phyloP scores from a whole-genome alignment of 257 asterid species.

The Scutellaria minor region DNA sequence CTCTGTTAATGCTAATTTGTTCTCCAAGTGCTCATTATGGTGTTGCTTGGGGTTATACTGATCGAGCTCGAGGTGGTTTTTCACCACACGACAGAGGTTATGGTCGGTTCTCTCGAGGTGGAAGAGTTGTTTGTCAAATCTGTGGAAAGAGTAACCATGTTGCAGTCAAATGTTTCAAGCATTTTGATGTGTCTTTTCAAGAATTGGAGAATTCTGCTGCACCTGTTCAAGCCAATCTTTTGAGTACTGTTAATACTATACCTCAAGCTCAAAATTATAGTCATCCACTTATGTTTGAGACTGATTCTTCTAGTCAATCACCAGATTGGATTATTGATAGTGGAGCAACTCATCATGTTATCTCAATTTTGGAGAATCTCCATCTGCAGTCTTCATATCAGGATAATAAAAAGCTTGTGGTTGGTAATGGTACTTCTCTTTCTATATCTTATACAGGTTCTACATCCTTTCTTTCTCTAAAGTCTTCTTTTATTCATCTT shows the following conservation, averaged over 20 bases:
- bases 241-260: too few relatives aligned
- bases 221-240: background rate
- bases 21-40: too few relatives aligned
- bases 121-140: background rate
- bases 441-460: background rate
- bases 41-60: too few relatives aligned
- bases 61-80: too few relatives aligned
- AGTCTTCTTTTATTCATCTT: background rate
- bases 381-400: background rate
- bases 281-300: too few relatives aligned
- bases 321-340: background rate
- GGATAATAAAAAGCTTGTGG: background rate
- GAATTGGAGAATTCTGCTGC: background rate
- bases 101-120: too few relatives aligned
- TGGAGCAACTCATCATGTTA: background rate
- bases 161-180: background rate
- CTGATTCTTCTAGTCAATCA: too few relatives aligned
- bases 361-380: background rate
- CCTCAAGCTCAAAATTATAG: background rate
- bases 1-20: too few relatives aligned
- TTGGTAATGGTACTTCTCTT: background rate
- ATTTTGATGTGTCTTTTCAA: background rate
- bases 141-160: background rate
- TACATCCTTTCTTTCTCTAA: background rate
- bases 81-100: too few relatives aligned